phyloP scores from a whole-genome alignment of 495 filamentous ascomycete species.

The Xylaria sp. region DNA sequence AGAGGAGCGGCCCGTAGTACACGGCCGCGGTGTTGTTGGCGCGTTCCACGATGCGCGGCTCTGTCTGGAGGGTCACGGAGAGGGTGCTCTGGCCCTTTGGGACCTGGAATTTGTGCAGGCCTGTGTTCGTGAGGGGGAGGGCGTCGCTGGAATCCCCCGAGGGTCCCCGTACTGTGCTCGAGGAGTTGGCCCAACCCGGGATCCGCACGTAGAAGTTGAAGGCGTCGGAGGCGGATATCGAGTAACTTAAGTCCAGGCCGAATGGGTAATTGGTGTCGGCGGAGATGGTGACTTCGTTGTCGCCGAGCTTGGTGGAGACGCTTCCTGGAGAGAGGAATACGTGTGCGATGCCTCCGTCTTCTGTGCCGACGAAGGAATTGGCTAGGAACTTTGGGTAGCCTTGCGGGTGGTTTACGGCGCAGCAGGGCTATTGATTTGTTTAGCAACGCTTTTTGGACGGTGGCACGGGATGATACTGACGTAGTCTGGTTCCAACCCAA shows the following conservation, averaged over 20 bases:
- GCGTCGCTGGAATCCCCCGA: neutral
- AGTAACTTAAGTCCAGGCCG: constrained; percentile 54
- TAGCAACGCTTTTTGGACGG: constrained; percentile 14
- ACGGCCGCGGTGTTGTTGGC: constrained; percentile 64
- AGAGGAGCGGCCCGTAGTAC: constrained; percentile 62
- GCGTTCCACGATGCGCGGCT: constrained; percentile 46
- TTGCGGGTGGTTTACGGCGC: constrained; percentile 69
- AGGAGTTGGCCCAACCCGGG: constrained; percentile 52
- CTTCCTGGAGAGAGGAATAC: constrained; percentile 49
- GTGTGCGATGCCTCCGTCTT: constrained; percentile 51
- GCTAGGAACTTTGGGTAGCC: constrained; percentile 65
- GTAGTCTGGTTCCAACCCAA: constrained; percentile 51
- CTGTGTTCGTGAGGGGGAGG: constrained; percentile 36
- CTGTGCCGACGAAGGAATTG: constrained; percentile 40
- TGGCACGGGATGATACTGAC: constrained; percentile 30
- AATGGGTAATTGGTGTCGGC: constrained; percentile 62
- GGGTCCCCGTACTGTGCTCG: constrained; percentile 35
- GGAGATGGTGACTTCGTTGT: constrained; percentile 37
- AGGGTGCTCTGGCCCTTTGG: constrained; percentile 41
- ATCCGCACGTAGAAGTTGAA: constrained; percentile 62
- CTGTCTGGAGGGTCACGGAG: constrained; percentile 40
- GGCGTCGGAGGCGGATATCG: constrained; percentile 46
- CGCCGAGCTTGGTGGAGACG: constrained; percentile 39
- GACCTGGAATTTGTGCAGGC: constrained; percentile 50
- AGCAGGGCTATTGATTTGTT: constrained; percentile 55